Conservation (phyloP, 768 basidiomycete genomes). For the Vishniacozyma victoriae region DNA sequence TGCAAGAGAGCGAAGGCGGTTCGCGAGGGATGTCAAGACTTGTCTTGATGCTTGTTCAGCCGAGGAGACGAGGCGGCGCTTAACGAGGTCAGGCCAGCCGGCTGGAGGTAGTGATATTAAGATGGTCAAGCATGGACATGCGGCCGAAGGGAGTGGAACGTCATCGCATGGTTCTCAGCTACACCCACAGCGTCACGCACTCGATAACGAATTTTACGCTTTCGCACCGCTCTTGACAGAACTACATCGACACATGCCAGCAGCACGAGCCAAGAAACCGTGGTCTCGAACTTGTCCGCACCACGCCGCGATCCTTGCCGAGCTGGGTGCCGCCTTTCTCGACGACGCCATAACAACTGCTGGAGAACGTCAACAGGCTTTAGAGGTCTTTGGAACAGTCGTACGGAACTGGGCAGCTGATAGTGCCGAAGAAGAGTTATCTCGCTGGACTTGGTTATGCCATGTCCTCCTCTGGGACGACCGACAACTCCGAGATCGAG, state of each 20-base stretch:
- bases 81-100: constrained; percentile 2
- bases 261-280: constrained; percentile 29
- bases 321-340: constrained; percentile 26
- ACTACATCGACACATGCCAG: constrained; percentile 32
- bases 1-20: constrained; percentile 33
- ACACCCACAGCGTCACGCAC: constrained; percentile 8
- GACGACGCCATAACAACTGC: constrained; percentile 11
- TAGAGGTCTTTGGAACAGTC: constrained; percentile 35
- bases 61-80: constrained; percentile 24
- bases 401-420: constrained; percentile 33
- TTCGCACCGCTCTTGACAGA: constrained; percentile 36
- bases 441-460: constrained; percentile 34
- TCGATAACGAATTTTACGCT: constrained; percentile 26
- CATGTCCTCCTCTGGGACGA: constrained; percentile 21
- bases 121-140: constrained; percentile 2
- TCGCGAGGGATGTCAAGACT: constrained; percentile 31
- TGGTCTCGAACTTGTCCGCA: constrained; percentile 40
- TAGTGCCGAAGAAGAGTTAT: constrained; percentile 31
- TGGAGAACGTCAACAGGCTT: constrained; percentile 33
- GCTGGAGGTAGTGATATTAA: background rate
- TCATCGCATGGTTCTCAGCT: background rate
- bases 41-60: constrained; percentile 34
- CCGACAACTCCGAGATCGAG: constrained; percentile 27
- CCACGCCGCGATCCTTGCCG: constrained; percentile 32
- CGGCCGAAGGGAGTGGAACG: background rate